These are phyloP conservation scores for Aspergillus sclerotialis DNA, from an alignment of 2,329 filamentous ascomycete species.

Conservation along the genomic window DNA sequence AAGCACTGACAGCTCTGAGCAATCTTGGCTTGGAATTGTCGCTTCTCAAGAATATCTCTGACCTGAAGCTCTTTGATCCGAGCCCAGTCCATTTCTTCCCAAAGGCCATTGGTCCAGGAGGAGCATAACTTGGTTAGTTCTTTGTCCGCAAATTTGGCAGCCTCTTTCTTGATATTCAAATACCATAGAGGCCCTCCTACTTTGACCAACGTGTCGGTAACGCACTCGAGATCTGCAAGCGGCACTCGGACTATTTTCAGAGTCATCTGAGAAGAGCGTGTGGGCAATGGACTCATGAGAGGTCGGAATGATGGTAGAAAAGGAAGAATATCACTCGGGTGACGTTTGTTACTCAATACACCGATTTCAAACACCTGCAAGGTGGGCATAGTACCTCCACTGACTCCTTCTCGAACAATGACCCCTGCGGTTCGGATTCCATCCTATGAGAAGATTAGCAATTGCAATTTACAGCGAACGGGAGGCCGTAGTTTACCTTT, in stretches of 20 bases:
- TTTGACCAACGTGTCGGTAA: slow-evolving; percentile 63
- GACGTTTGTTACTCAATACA: slow-evolving; percentile 59
- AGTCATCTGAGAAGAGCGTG: slow-evolving; percentile 59
- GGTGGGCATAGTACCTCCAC: slow-evolving; percentile 58
- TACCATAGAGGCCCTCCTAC: slow-evolving; percentile 42
- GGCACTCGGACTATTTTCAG: slow-evolving; percentile 64
- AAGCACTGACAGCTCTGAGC: slow-evolving; percentile 61
- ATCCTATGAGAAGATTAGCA: slow-evolving; percentile 45
- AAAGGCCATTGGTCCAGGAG: slow-evolving; percentile 66
- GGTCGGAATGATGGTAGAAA: slow-evolving; percentile 67
- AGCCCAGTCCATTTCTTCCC: slow-evolving; percentile 77
- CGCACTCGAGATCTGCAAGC: slow-evolving; percentile 72
- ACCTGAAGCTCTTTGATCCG: slow-evolving; percentile 77
- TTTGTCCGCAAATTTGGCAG: slow-evolving; percentile 56
- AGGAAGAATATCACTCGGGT: slow-evolving; percentile 78
- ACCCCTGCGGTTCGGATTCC: slow-evolving; percentile 77
- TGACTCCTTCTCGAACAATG: slow-evolving; percentile 67
- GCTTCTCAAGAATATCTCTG: slow-evolving; percentile 69
- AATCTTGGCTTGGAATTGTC: slow-evolving; percentile 55
- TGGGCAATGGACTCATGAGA: slow-evolving; percentile 61
- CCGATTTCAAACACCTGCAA: slow-evolving; percentile 75
- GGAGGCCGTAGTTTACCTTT: slow-evolving; percentile 34
- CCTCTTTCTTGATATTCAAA: slow-evolving; percentile 47
- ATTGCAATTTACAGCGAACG: not conserved
- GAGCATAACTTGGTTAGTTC: slow-evolving; percentile 62